Percentiles rank a stretch among this genome's conserved stretches.
phyloP scores from a whole-genome alignment of 2,329 filamentous ascomycete genomes.

The Hypoxylon sp. region DNA sequence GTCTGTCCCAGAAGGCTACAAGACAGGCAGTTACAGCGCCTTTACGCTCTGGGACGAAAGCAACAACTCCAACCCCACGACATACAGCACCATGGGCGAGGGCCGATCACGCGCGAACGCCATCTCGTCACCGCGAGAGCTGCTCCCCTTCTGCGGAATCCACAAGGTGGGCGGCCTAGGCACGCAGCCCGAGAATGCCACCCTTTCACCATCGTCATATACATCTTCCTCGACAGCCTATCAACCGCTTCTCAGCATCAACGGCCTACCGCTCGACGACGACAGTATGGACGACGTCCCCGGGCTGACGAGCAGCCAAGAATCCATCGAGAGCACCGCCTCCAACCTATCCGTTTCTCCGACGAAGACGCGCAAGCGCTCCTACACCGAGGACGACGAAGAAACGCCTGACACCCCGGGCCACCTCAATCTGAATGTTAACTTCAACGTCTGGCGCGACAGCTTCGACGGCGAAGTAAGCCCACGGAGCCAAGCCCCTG shows the following conservation, averaged over 20 bases:
- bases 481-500: conserved; percentile 58
- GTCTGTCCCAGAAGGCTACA: conserved; percentile 93
- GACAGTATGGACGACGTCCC: conserved; percentile 58
- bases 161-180: conserved; percentile 80
- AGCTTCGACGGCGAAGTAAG: conserved; percentile 58
- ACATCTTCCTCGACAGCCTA: conserved; percentile 20
- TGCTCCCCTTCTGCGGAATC: conserved; percentile 85
- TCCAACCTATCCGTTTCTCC: conserved; percentile 42
- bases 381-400: conserved; percentile 62
- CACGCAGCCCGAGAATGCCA: conserved; percentile 65
- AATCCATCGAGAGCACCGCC: conserved; percentile 61
- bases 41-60: conserved; percentile 68
- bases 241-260: conserved; percentile 32
- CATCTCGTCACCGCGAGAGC: conserved; percentile 66
- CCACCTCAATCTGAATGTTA: conserved; percentile 49
- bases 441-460: conserved; percentile 49
- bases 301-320: conserved; percentile 69
- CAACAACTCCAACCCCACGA: conserved; percentile 9
- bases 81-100: conserved; percentile 37
- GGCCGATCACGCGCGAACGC: conserved; percentile 49
- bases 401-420: conserved; percentile 46
- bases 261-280: conserved; percentile 37
- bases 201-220: conserved; percentile 55
- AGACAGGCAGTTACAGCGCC: conserved; percentile 73
- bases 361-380: conserved; percentile 62